Evolutionary conservation across 2,329 filamentous ascomycete species (phyloP).

Genomic region (Colletotrichum agaves): DNA sequence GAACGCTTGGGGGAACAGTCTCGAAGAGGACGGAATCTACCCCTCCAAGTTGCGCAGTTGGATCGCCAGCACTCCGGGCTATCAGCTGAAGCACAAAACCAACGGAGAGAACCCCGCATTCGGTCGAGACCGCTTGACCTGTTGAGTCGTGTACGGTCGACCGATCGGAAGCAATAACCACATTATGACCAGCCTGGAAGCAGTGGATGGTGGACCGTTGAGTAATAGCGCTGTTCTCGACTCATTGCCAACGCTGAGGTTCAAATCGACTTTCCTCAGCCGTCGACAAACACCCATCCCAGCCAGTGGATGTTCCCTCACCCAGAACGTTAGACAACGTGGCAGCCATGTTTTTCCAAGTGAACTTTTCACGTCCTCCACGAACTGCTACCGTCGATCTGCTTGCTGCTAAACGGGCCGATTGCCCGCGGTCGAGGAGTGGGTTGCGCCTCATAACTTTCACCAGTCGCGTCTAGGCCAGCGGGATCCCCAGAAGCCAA

Average conservation of each 20-base stretch:
- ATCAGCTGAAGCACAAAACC: background rate
- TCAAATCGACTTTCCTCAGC: slow-evolving; percentile 8
- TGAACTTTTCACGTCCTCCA: background rate
- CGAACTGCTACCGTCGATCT: background rate
- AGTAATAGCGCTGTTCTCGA: slow-evolving; percentile 18
- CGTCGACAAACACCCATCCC: background rate
- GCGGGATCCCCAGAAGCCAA: slow-evolving; percentile 34
- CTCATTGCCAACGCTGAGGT: slow-evolving; percentile 21
- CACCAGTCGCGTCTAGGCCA: slow-evolving; percentile 11
- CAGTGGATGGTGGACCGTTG: background rate
- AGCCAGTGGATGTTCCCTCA: background rate
- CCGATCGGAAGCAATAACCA: background rate
- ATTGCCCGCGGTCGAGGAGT: slow-evolving; percentile 12
- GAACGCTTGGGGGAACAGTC: background rate
- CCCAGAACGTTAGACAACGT: slow-evolving; percentile 19
- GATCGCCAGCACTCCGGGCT: background rate
- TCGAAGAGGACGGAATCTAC: background rate
- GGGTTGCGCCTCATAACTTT: slow-evolving; percentile 26
- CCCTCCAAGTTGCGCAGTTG: background rate
- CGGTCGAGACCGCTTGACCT: background rate
- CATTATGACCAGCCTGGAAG: background rate
- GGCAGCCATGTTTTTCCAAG: slow-evolving; percentile 17
- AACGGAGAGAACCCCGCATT: slow-evolving; percentile 11
- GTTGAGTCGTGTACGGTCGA: too few relatives aligned
- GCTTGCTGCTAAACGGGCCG: slow-evolving; percentile 4